phyloP scores from a whole-genome alignment of 192 early-diverging fungal species.

The Phlyctochytrium bullatum region DNA sequence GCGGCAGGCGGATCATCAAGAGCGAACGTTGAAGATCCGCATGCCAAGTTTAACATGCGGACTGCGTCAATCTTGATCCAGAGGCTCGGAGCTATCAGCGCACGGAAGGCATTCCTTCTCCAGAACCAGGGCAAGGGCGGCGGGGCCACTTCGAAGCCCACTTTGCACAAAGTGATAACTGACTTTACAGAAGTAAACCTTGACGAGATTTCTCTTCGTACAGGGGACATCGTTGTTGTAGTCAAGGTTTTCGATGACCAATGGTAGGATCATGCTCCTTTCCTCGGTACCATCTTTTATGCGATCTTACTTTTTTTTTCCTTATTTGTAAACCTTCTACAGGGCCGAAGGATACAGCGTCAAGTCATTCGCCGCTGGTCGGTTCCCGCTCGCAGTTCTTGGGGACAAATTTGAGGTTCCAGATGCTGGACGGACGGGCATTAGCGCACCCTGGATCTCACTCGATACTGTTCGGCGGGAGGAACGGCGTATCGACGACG shows the following conservation, averaged over 20 bases:
- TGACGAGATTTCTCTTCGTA: background rate
- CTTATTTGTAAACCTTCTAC: too few species aligned
- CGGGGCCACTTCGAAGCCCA: background rate
- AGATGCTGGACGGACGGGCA: background rate
- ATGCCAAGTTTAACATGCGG: background rate
- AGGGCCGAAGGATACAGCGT: slow-evolving; percentile 2
- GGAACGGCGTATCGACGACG: background rate
- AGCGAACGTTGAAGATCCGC: background rate
- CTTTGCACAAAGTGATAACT: background rate
- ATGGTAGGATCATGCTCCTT: background rate
- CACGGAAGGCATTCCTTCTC: background rate
- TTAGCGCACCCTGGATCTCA: background rate
- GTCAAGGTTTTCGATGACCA: background rate
- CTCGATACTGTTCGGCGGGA: background rate
- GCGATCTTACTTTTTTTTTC: background rate
- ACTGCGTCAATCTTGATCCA: background rate
- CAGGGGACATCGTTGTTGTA: background rate
- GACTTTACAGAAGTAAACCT: background rate
- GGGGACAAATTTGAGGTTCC: background rate
- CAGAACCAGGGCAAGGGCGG: background rate
- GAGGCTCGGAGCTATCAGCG: background rate
- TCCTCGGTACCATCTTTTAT: background rate
- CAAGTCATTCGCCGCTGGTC: background rate
- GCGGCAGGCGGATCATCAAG: background rate
- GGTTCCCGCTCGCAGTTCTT: background rate